Evolutionary conservation across 2,329 filamentous ascomycete genomes (phyloP).

Genomic region (Dactylellina leptospora): DNA sequence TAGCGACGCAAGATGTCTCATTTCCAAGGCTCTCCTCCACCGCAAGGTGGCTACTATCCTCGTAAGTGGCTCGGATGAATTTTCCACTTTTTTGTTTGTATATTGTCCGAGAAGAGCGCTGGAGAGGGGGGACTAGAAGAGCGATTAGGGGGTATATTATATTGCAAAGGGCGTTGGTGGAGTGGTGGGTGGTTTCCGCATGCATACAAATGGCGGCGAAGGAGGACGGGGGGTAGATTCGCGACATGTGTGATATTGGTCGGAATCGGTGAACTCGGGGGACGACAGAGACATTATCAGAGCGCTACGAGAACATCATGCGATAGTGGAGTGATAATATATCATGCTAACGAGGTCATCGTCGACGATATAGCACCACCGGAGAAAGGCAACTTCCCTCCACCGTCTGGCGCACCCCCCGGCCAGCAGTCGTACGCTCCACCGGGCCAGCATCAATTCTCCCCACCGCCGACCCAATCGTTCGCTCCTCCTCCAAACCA

Average conservation of each 20-base stretch:
- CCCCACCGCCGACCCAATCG: slow-evolving; percentile 64
- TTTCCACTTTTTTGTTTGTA: background rate
- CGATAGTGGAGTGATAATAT: background rate
- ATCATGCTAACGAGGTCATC: slow-evolving; percentile 2
- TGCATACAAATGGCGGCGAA: slow-evolving; percentile 5
- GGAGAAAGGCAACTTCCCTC: slow-evolving; percentile 52
- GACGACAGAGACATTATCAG: too few relatives aligned
- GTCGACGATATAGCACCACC: slow-evolving; percentile 18
- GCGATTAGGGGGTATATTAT: background rate
- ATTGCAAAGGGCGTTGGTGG: slow-evolving; percentile 7
- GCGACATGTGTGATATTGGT: background rate
- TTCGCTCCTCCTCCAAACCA: slow-evolving; percentile 55
- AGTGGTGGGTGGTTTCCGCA: slow-evolving; percentile 26
- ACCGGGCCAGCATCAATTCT: slow-evolving; percentile 62
- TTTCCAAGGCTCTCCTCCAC: slow-evolving; percentile 55
- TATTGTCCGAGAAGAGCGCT: background rate
- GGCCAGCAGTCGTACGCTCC: slow-evolving; percentile 54
- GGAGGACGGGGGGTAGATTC: background rate
- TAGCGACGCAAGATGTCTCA: slow-evolving; percentile 31
- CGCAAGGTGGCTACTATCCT: slow-evolving; percentile 64
- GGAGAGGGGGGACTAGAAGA: background rate
- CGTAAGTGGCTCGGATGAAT: slow-evolving; percentile 59
- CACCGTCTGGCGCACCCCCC: slow-evolving; percentile 54
- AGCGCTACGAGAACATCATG: too few relatives aligned
- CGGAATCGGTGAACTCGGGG: too few relatives aligned